phyloP scores from a whole-genome alignment of 192 early-diverging fungal genomes.

The Chytriomyces sp. region DNA sequence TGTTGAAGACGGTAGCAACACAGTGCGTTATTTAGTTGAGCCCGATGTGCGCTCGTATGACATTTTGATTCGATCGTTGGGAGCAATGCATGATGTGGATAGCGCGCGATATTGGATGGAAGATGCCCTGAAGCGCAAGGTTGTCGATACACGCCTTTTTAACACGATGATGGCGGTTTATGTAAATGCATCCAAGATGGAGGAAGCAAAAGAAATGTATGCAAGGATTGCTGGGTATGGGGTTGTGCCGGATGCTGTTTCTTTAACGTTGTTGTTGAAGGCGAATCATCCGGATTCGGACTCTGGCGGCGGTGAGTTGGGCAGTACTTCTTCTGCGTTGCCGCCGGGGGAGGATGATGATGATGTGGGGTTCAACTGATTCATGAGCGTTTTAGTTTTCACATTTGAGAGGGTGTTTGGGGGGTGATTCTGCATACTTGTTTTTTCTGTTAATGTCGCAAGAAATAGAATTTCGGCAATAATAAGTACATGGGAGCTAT shows the following conservation, averaged over 20 bases:
- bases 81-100: slow-evolving; percentile 1
- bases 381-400: no score
- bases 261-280: slow-evolving; percentile 20
- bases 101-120: slow-evolving; percentile 23
- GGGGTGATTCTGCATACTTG: no score
- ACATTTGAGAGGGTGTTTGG: no score
- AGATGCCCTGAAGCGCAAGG: neutral
- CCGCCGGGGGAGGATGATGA: no score
- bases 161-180: slow-evolving; percentile 28
- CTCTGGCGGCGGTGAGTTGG: no score
- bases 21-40: neutral
- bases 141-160: slow-evolving; percentile 16
- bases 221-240: slow-evolving; percentile 20
- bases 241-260: slow-evolving; percentile 10
- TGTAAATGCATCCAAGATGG: neutral
- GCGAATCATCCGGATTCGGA: neutral
- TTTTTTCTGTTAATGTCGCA: no score
- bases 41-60: slow-evolving; percentile 24
- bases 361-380: no score
- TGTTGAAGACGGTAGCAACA: neutral
- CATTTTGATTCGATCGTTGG: slow-evolving; percentile 28
- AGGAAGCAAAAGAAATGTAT: slow-evolving; percentile 24
- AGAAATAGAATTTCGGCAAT: no score
- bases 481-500: no score
- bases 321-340: no score